These are phyloP conservation scores for Ceratocystiopsis minuta DNA, from an alignment of 2,329 filamentous ascomycete genomes.

Conservation along the genomic window DNA sequence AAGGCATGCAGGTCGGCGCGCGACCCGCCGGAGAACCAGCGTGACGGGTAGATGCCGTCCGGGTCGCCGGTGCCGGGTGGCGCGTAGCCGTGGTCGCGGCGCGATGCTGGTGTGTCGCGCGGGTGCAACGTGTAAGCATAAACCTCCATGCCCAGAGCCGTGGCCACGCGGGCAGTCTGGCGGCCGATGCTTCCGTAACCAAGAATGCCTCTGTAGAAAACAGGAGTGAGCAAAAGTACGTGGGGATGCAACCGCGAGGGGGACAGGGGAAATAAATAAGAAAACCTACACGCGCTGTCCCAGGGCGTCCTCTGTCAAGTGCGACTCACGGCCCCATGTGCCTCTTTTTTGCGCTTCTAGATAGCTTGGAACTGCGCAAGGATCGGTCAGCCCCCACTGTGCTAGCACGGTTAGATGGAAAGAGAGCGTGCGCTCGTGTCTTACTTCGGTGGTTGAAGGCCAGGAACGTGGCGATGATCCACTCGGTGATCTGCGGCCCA, in stretches of 20 bases:
- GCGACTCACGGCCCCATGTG: conserved; percentile 22
- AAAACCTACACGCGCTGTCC: conserved; percentile 28
- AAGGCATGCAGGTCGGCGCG: conserved; percentile 30
- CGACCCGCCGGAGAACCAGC: conserved; percentile 31
- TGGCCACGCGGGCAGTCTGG: conserved; percentile 36
- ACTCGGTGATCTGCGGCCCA: conserved; percentile 38
- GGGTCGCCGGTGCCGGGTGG: conserved; percentile 46
- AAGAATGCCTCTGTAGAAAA: conserved; percentile 25
- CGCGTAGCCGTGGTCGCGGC: conserved; percentile 45
- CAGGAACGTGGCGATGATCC: conserved; percentile 34
- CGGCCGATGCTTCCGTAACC: conserved; percentile 37
- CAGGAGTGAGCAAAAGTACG: background rate
- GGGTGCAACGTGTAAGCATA: conserved; percentile 58
- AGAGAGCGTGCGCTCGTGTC: conserved; percentile 11
- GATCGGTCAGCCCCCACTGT: too few species aligned
- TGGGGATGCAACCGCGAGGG: too few species aligned
- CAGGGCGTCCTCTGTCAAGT: conserved; percentile 24
- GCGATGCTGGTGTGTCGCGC: conserved; percentile 46
- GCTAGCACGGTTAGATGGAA: too few species aligned
- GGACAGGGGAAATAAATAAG: background rate
- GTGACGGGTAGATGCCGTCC: conserved; percentile 27
- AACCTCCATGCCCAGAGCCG: conserved; percentile 51
- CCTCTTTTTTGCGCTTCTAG: conserved; percentile 24
- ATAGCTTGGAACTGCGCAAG: conserved; percentile 23
- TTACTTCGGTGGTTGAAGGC: conserved; percentile 30